Evolutionary conservation across 202 grass and related monocot species (phyloP).

Genomic region (Cymbopogon flexuosus): DNA sequence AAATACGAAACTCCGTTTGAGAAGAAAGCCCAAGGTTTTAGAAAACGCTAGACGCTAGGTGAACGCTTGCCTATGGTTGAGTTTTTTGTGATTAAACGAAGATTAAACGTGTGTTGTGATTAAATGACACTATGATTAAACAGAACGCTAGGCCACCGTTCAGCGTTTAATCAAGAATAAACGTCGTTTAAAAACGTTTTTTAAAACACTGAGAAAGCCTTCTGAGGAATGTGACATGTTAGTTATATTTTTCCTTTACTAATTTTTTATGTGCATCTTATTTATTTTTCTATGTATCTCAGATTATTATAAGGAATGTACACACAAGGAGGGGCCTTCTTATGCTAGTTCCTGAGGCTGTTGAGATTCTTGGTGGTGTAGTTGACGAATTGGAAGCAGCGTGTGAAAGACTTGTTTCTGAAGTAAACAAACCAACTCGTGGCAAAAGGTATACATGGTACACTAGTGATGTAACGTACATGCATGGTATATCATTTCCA

Average conservation of each 20-base stretch:
- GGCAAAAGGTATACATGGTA: constrained; percentile 59
- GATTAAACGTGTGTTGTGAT: no score
- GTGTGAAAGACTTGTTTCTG: constrained; percentile 66
- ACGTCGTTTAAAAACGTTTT: no score
- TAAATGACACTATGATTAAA: no score
- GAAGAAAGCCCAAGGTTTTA: not conserved
- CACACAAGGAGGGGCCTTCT: constrained; percentile 71
- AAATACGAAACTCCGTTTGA: not conserved
- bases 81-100: no score
- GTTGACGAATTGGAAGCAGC: constrained; percentile 80
- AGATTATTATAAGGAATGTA: constrained; percentile 83
- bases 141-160: no score
- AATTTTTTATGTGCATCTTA: not conserved
- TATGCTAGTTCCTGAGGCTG: constrained; percentile 78
- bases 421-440: constrained; percentile 84
- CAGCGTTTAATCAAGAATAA: no score
- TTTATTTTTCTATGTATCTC: constrained; percentile 12
- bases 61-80: no score
- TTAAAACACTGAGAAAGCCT: no score
- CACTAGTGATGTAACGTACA: constrained; percentile 5
- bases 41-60: no score
- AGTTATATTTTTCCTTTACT: constrained; percentile 8
- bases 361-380: constrained; percentile 65
- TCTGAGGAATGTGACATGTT: not conserved
- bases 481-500: not conserved